Evolutionary conservation across 2,329 filamentous ascomycete genomes (phyloP), one percentile per base, ranked within the genome.

Genomic region (Aspergillus floridensis): DNA sequence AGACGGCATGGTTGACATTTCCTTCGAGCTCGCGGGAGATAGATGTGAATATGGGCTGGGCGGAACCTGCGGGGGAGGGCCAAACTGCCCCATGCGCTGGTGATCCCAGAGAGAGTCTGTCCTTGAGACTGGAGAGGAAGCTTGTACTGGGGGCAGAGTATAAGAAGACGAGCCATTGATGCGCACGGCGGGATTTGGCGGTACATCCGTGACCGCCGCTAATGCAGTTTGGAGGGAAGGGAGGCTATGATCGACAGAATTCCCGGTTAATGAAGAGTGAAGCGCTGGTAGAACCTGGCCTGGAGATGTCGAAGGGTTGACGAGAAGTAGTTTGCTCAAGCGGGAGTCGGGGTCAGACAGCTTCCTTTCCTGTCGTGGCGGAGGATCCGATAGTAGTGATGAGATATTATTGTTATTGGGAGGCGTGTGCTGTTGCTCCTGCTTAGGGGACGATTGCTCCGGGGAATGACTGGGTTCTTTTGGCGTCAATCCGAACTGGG

Each of bases 181-280:
- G 29, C 69, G 66, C 26, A 63, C 51, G 12, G 69, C 54, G 35
- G 61, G 74, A 47, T 65, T 62, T 35, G 75, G 52, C 47, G 70
- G 65, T n/a, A 63, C 58, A 50, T 61, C 58, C 3, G 60, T 51
- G 7, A 75, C 59, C 7, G 63, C 65, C 22, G 69, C 69, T n/a
- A 79, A 66, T 22, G 77, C 70, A 7, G 74, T 74, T 38, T 72
- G 68, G 19, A 81, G 69, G 2, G 79, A 76, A 1, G 79, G 79
- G 7, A 81, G 66, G 49, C 75, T 64, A 65, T 67, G 68, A 4
- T 77, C 74, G 1, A 75, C 72, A 3, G 76, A 74, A 49, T 67
- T 70, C 29, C 66, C 66, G 19, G 67, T 68, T 5, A 73, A 73
- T 3, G 67, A 71, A 11, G 76, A 74, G 41, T 77, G 72, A 48